These are phyloP conservation scores for Kodamaea derodonti DNA, from an alignment of 1,139 yeast genomes.

Conservation along the genomic window DNA sequence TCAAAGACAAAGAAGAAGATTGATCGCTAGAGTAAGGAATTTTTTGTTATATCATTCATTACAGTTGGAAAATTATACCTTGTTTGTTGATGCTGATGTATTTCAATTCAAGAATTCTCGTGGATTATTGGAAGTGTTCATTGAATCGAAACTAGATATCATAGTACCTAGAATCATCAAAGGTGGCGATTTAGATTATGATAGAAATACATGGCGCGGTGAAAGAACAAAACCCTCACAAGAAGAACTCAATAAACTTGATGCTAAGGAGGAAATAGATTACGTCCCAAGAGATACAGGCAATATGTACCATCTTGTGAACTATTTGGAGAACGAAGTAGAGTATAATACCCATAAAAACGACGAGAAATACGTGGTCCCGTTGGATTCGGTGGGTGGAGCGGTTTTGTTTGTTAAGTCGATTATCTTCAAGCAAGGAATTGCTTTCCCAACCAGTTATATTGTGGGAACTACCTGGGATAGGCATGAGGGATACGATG, in stretches of 20 bases:
- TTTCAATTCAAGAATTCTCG: constrained; percentile 22
- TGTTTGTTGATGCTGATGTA: constrained; percentile 46
- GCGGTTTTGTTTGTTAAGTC: constrained; percentile 43
- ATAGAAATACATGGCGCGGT: constrained; percentile 47
- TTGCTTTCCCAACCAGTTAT: constrained; percentile 43
- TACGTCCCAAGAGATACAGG: constrained; percentile 37
- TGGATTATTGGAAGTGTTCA: constrained; percentile 26
- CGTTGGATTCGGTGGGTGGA: constrained; percentile 48
- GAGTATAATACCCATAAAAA: constrained; percentile 12
- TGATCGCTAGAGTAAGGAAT: constrained; percentile 34
- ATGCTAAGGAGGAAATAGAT: constrained; percentile 28
- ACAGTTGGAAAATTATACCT: constrained; percentile 29
- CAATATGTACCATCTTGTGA: constrained; percentile 30
- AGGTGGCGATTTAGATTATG: constrained; percentile 35
- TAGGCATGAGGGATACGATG: constrained; percentile 47
- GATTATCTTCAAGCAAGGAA: constrained; percentile 41
- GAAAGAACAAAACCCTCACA: constrained; percentile 31
- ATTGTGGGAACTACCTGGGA: constrained; percentile 49
- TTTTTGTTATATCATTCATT: constrained; percentile 28
- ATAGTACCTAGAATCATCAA: constrained; percentile 36
- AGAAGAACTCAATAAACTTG: constrained; percentile 30
- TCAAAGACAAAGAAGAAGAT: constrained; percentile 31
- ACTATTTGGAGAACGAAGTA: constrained; percentile 17
- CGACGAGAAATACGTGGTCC: constrained; percentile 18
- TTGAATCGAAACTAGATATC: constrained; percentile 35